Conservation (phyloP, 345 rosid species). For the Populus alba region DNA sequence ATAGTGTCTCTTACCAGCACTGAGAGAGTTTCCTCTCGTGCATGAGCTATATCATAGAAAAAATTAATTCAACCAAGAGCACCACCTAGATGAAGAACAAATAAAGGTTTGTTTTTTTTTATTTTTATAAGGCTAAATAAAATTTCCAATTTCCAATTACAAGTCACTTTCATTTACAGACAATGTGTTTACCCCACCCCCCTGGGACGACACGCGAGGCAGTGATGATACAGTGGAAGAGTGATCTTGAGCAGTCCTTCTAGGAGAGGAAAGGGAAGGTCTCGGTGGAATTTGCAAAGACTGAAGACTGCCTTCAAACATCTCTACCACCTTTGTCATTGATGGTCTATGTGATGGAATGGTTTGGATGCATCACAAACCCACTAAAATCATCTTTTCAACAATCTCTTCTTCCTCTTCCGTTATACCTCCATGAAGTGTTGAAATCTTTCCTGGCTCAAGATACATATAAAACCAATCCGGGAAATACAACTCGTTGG, state of each 20-base stretch:
- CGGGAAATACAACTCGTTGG: constrained; percentile 4
- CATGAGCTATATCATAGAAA: too few species aligned
- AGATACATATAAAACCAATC: constrained; percentile 1
- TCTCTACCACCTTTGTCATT: constrained; percentile 19
- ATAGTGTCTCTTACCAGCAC: too few species aligned
- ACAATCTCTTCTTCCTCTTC: constrained; percentile 7
- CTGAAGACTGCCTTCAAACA: constrained; percentile 18
- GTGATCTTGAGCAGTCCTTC: neutral
- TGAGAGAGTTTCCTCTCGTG: too few species aligned
- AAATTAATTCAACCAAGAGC: too few species aligned
- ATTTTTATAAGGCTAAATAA: too few species aligned
- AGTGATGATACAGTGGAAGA: neutral
- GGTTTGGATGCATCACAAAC: constrained; percentile 21
- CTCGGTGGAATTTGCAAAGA: constrained; percentile 20
- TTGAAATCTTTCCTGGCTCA: neutral
- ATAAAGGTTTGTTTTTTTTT: too few species aligned
- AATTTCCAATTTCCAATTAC: neutral
- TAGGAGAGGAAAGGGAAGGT: constrained; percentile 2
- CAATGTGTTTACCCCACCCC: neutral
- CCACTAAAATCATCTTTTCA: constrained; percentile 6
- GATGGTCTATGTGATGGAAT: constrained; percentile 19
- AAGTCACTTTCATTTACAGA: neutral
- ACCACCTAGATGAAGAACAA: too few species aligned
- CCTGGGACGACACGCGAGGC: neutral
- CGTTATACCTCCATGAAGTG: neutral